phyloP scores from a whole-genome alignment of 306 rosid species.

The Trichosanthes cucumerina region DNA sequence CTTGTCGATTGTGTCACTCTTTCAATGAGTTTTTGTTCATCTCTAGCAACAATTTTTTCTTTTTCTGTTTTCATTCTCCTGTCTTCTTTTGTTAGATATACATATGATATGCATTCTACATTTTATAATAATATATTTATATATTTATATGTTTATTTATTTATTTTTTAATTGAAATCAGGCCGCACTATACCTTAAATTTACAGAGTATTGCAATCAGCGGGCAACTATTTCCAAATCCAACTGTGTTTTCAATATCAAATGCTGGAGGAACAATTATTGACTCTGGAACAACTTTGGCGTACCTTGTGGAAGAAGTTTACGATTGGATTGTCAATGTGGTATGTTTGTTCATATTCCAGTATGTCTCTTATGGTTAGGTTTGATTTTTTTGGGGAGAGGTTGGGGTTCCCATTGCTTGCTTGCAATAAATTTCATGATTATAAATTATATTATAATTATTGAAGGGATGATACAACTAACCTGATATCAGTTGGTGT shows the following conservation, averaged over 20 bases:
- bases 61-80: neutral
- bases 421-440: neutral
- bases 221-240: conserved; percentile 58
- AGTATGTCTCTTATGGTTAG: neutral
- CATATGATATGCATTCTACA: neutral
- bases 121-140: neutral
- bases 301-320: conserved; percentile 85
- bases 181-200: conserved; percentile 85
- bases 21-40: neutral
- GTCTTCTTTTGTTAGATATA: neutral
- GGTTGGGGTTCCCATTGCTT: neutral
- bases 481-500: neutral
- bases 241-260: conserved; percentile 55
- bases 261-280: conserved; percentile 65
- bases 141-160: neutral
- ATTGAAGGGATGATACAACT: neutral
- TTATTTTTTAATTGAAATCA: conserved; percentile 13
- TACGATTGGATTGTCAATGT: conserved; percentile 61
- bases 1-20: neutral
- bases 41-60: neutral
- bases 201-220: conserved; percentile 72
- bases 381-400: neutral
- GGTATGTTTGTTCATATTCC: conserved; percentile 34
- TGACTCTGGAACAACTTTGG: conserved; percentile 84
- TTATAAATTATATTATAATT: neutral